Conservation (phyloP, 805 yeast species). For the Cyberlindnera suaveolens region DNA sequence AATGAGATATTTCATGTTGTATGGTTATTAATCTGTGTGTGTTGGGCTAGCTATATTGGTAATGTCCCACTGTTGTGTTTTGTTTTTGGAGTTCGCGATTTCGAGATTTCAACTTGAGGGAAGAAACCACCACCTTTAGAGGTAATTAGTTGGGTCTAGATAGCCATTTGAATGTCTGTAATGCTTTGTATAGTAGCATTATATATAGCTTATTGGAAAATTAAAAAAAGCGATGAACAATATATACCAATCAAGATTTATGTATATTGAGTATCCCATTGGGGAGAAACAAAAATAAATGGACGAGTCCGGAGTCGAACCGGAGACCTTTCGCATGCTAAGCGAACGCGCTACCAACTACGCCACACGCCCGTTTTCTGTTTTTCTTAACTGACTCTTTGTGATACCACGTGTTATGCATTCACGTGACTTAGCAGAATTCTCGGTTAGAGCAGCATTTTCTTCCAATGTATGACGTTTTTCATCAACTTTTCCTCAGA, state of each 20-base stretch:
- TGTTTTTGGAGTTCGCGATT: neutral
- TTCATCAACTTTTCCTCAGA: too few relatives aligned
- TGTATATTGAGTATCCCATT: conserved; percentile 16
- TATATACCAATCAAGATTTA: too few relatives aligned
- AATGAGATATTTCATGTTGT: conserved; percentile 59
- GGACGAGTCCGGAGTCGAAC: conserved; percentile 77
- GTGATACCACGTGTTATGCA: too few relatives aligned
- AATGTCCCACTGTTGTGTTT: neutral
- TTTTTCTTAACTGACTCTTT: neutral
- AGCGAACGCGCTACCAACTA: conserved; percentile 80
- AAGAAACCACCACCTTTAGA: neutral
- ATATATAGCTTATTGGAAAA: too few relatives aligned
- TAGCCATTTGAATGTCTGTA: too few relatives aligned
- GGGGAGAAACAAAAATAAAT: conserved; percentile 30
- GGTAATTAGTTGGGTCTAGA: too few relatives aligned
- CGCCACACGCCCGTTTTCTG: conserved; percentile 63
- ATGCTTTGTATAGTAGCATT: too few relatives aligned
- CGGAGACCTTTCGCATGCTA: conserved; percentile 78
- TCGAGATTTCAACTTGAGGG: too few relatives aligned
- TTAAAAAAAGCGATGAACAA: neutral
- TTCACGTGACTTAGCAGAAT: too few relatives aligned
- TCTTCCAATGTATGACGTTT: too few relatives aligned
- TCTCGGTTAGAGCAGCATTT: too few relatives aligned
- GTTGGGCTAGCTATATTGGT: neutral
- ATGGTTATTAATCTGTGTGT: neutral